Base-by-base conservation (phyloP, 495 filamentous ascomycete genomes). In the Pseudotulostoma volvatum region DNA sequence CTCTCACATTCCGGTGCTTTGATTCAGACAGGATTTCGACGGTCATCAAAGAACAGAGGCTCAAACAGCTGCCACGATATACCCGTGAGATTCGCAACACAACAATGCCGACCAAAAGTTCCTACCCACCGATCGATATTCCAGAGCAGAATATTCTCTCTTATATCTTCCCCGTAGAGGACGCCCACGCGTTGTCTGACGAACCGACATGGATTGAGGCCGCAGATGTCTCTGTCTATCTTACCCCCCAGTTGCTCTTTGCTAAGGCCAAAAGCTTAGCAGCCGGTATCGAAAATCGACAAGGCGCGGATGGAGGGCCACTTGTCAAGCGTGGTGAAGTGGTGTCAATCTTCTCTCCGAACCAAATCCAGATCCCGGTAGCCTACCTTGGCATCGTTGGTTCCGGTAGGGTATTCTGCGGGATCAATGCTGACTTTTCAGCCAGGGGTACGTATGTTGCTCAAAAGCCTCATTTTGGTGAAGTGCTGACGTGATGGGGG, bases 381-480 rank as follows among this genome's bases (percentile, higher is more conserved):
- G 55, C 59, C 33, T 66, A 66, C 50, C 55, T 67, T 31, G 65
- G 59, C 4, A 60, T 64, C 23, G 57, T 66, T 1, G 61, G 74
- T 8, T 53, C 84, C 4, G 70, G 68, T 11, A 80, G 81, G 34
- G 72, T 87, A 40, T 69, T 67, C 15, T 74, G 71, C 2, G 79
- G 79, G 0, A 61, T 17, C 23, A 28, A 11, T 11, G 23, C 23
- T 5, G 23, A 11, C 5, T 28, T 28, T 5, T 28, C 23, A 11
- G 23, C 11, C 11, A 5, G 11, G 23, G 23, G 23, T 28, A 28
- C 11, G 23, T 28, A 5, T n/a, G 5, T 11, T 28, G 5, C 23
- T n/a, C n/a, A n/a, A n/a, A n/a, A n/a, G n/a, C n/a, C n/a, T n/a
- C n/a, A n/a, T n/a, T n/a, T n/a, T n/a, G n/a, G n/a, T n/a, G n/a